phyloP scores from a whole-genome alignment of 345 rosid species.

The Hypericum androsaemum region DNA sequence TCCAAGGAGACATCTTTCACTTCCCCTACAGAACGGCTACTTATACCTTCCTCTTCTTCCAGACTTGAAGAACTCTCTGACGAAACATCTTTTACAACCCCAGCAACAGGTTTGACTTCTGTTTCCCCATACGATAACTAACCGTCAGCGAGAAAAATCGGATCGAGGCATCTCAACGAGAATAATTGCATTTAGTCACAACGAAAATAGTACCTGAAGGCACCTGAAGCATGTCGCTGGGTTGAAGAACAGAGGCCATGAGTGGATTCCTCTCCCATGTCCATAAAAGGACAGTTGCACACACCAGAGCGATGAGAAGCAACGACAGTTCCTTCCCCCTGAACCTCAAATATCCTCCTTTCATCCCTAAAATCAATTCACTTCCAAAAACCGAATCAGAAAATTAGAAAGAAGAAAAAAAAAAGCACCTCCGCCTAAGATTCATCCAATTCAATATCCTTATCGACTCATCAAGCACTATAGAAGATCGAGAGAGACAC shows the following conservation, averaged over 20 bases:
- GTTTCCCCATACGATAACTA: slow-evolving; percentile 11
- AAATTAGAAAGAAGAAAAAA: too few species aligned
- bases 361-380: slow-evolving; percentile 21
- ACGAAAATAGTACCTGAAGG: slow-evolving; percentile 38
- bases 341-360: slow-evolving; percentile 26
- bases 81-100: slow-evolving; percentile 12
- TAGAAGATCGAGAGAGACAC: too few species aligned
- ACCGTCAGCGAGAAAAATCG: neutral
- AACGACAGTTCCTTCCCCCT: slow-evolving; percentile 33
- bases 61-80: slow-evolving; percentile 10
- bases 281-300: slow-evolving; percentile 35
- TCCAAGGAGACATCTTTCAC: neutral
- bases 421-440: too few species aligned
- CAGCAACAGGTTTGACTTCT: slow-evolving; percentile 10
- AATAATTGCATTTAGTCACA: neutral
- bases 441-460: too few species aligned
- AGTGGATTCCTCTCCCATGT: slow-evolving; percentile 40
- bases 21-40: slow-evolving; percentile 6
- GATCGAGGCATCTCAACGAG: too few species aligned
- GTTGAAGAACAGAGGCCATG: slow-evolving; percentile 18
- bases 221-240: slow-evolving; percentile 26
- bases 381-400: too few species aligned
- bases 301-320: slow-evolving; percentile 21
- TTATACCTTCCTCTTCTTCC: slow-evolving; percentile 13
- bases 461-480: too few species aligned